Evolutionary conservation across 257 asterid species (phyloP), one percentile per base, ranked within the genome.

Genomic region (Plantago ovata): DNA sequence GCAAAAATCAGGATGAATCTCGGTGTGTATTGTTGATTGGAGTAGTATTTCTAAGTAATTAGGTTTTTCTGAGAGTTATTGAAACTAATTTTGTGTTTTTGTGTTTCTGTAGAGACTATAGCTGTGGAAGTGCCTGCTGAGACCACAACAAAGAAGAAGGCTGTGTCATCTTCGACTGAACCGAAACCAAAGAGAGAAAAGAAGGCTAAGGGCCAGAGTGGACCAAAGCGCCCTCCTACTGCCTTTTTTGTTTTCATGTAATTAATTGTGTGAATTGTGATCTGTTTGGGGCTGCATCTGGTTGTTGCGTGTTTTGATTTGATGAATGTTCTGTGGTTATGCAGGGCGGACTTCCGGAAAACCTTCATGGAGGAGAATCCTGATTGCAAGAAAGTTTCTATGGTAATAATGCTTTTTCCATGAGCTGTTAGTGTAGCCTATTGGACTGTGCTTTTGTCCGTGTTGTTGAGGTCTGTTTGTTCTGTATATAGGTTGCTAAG

Each of bases 231-330:
- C 15, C 95, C 97, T 36, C 77, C 77, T 3, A 84, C 95, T 50
- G 95, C 98, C 1, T 90, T 87, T 82, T 90, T 87, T 6, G 14
- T 87, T 9, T 91, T 91, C 92, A 71, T 91, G 98, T 85, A 79
- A 24, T 59, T 10, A 8, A 56, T 19, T 40, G 7, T 18, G 0
- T 47, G 8, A 3, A 0, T 7, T 13, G 40, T 53, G 2, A 3
- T 11, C 21, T 55, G 12, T 1, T 14, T 9, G 58, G 4, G 7
- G 7, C 36, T 28, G 36, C 3, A 28, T 28, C 36, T 3, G 36
- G 4, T 28, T 28, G 4, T 28, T 28, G 36, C 3, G 36, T 28
- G 23, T 19, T 9, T 3, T 49, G 36, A 49, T 49, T 4, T 49
- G 7, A 15, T 1, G 13, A 10, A 18, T 8, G n/a, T 13, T 13